phyloP scores from a whole-genome alignment of 2,329 filamentous ascomycete genomes.

The Botrytis tulipae region DNA sequence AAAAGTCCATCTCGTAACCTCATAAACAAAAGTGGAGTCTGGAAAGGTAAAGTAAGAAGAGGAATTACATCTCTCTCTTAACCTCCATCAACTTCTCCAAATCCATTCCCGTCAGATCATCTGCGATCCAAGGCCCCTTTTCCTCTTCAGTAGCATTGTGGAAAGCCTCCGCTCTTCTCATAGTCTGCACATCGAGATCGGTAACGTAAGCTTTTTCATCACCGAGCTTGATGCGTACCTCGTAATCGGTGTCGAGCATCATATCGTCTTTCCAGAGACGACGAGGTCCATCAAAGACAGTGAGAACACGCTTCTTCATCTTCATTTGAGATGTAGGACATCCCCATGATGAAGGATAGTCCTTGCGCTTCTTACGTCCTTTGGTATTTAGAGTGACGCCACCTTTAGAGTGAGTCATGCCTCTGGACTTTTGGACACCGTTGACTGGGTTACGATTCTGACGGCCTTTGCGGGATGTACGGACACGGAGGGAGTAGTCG shows the following conservation, averaged over 20 bases:
- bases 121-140: conserved; percentile 79
- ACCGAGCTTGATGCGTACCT: conserved; percentile 82
- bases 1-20: conserved; percentile 12
- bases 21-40: neutral
- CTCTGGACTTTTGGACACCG: conserved; percentile 64
- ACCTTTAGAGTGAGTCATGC: conserved; percentile 75
- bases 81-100: conserved; percentile 57
- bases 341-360: conserved; percentile 93
- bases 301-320: conserved; percentile 95
- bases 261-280: conserved; percentile 97
- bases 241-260: conserved; percentile 95
- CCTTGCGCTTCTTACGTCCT: conserved; percentile 85
- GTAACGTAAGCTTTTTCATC: conserved; percentile 69
- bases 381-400: conserved; percentile 60
- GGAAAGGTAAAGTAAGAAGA: conserved; percentile 15
- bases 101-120: conserved; percentile 65
- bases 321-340: conserved; percentile 92
- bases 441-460: conserved; percentile 42
- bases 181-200: conserved; percentile 86
- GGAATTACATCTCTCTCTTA: conserved; percentile 32
- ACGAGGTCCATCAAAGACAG: conserved; percentile 84
- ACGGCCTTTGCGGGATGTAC: conserved; percentile 42
- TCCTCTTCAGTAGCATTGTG: conserved; percentile 78
- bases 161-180: conserved; percentile 84
- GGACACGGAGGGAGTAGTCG: conserved; percentile 52